These are phyloP conservation scores for Claviceps cyperi DNA, from an alignment of 2,329 filamentous ascomycete species.

Conservation along the genomic window DNA sequence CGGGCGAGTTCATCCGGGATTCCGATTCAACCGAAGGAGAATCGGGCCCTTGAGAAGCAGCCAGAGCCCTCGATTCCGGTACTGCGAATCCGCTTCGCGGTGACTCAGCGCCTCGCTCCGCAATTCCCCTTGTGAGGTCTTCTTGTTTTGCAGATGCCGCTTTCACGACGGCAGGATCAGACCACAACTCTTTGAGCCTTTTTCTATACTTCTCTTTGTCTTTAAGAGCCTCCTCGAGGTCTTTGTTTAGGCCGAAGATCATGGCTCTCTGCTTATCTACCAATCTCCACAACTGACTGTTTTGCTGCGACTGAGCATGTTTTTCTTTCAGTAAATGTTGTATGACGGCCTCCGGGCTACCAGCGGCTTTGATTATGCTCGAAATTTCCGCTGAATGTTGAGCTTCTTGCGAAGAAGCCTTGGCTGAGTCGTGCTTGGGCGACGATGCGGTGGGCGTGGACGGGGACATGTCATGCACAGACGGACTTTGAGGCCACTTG, in stretches of 20 bases:
- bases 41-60: background rate
- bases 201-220: slow-evolving; percentile 90
- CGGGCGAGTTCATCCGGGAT: slow-evolving; percentile 40
- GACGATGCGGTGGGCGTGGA: slow-evolving; percentile 70
- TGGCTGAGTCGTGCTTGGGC: slow-evolving; percentile 33
- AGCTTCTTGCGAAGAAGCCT: slow-evolving; percentile 41
- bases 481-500: slow-evolving; percentile 55
- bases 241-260: slow-evolving; percentile 87
- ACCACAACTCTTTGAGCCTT: slow-evolving; percentile 65
- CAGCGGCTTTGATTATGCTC: slow-evolving; percentile 66
- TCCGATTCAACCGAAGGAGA: slow-evolving; percentile 25
- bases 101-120: slow-evolving; percentile 5
- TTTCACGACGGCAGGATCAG: slow-evolving; percentile 21
- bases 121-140: slow-evolving; percentile 4
- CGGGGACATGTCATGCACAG: slow-evolving; percentile 79
- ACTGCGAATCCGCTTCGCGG: slow-evolving; percentile 12
- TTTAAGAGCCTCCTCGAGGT: slow-evolving; percentile 77
- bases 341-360: slow-evolving; percentile 79
- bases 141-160: slow-evolving; percentile 12
- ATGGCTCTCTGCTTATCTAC: slow-evolving; percentile 94
- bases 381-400: slow-evolving; percentile 61
- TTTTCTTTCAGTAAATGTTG: slow-evolving; percentile 85
- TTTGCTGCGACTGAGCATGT: slow-evolving; percentile 74
- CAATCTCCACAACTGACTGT: slow-evolving; percentile 82
- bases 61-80: slow-evolving; percentile 5